These are phyloP conservation scores for Crithidia mellificae DNA, from an alignment of 208 protist genomes.

Conservation along the genomic window DNA sequence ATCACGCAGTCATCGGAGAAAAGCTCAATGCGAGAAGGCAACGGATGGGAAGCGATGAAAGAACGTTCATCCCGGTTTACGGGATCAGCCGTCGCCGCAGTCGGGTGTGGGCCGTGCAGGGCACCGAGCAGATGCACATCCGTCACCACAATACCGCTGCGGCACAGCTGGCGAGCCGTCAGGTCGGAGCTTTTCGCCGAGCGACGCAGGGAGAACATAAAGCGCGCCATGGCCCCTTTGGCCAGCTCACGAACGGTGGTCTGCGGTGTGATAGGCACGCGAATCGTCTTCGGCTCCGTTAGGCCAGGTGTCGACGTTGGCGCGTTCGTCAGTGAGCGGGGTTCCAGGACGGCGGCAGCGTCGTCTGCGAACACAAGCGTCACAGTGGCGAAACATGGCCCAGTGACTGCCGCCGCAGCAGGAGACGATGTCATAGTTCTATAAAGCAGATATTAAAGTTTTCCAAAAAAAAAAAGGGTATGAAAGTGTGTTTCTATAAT, in stretches of 20 bases:
- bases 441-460: too few species aligned
- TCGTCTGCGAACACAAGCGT: slow-evolving; percentile 13
- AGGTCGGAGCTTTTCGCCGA: slow-evolving; percentile 7
- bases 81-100: background rate
- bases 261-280: slow-evolving; percentile 66
- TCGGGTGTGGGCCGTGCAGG: background rate
- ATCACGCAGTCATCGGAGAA: slow-evolving; percentile 77
- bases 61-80: too few species aligned
- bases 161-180: slow-evolving; percentile 19
- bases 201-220: slow-evolving; percentile 49
- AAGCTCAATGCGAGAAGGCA: slow-evolving; percentile 37
- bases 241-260: slow-evolving; percentile 79
- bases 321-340: too few species aligned
- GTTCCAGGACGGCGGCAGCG: background rate
- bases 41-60: too few species aligned
- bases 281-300: slow-evolving; percentile 41
- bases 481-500: too few species aligned
- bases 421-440: background rate
- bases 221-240: slow-evolving; percentile 79
- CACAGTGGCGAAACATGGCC: slow-evolving; percentile 26
- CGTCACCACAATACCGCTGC: slow-evolving; percentile 24
- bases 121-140: slow-evolving; percentile 20
- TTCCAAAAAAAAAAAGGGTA: too few species aligned
- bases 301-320: background rate
- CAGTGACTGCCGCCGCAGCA: background rate